A percentile compares a stretch with the other conserved stretches of the same genome.
These are phyloP conservation scores for Phytopythium chamaehyphon DNA, from an alignment of 352 stramenopile genomes.

Conservation along the genomic window DNA sequence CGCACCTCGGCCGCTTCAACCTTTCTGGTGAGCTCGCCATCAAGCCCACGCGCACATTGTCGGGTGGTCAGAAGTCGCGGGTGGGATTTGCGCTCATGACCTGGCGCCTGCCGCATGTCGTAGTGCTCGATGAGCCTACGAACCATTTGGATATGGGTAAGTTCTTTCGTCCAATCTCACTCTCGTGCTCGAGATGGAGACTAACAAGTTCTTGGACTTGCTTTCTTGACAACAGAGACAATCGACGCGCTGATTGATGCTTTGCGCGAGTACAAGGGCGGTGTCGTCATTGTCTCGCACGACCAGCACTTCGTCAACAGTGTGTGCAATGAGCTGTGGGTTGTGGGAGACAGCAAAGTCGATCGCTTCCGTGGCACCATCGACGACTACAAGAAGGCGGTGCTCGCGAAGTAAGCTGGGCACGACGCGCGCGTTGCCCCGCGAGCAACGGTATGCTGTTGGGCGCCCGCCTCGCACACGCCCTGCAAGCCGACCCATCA, in stretches of 20 bases:
- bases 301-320: slow-evolving; percentile 98
- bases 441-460: background rate
- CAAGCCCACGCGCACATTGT: slow-evolving; percentile 93
- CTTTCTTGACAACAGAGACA: slow-evolving; percentile 37
- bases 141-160: slow-evolving; percentile 95
- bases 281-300: slow-evolving; percentile 96
- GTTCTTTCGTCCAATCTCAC: slow-evolving; percentile 12
- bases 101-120: slow-evolving; percentile 93
- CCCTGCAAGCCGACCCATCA: background rate
- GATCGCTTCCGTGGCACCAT: slow-evolving; percentile 74
- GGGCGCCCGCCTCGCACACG: background rate
- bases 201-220: slow-evolving; percentile 2
- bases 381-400: slow-evolving; percentile 76
- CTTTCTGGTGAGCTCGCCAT: slow-evolving; percentile 94
- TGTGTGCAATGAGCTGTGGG: slow-evolving; percentile 93
- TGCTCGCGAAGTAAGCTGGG: slow-evolving; percentile 47
- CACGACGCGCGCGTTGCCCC: background rate
- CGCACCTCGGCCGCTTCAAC: slow-evolving; percentile 95
- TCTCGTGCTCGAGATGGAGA: too few species aligned
- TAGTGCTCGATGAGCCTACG: slow-evolving; percentile 96
- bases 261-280: slow-evolving; percentile 94
- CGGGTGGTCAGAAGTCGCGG: slow-evolving; percentile 94
- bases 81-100: slow-evolving; percentile 94
- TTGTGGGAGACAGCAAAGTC: slow-evolving; percentile 78
- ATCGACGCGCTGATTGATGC: slow-evolving; percentile 94